Percentiles rank a stretch among this genome's conserved stretches.
phyloP scores from a whole-genome alignment of 805 yeast genomes.

The Wickerhamiella cacticola region DNA sequence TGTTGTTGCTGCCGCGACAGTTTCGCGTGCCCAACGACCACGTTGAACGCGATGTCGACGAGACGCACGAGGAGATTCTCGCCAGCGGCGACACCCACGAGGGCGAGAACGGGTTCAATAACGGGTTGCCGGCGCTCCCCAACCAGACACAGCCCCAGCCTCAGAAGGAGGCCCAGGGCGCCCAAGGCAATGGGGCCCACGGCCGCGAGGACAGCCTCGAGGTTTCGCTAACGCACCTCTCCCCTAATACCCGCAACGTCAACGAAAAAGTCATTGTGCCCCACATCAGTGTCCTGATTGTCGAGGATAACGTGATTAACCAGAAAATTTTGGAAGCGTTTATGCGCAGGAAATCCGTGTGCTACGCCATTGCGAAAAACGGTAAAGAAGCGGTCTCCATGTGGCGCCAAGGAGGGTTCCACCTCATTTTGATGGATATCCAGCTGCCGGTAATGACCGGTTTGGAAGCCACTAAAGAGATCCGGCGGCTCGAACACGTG shows the following conservation, averaged over 20 bases:
- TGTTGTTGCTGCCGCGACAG: conserved; percentile 19
- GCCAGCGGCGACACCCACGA: not conserved
- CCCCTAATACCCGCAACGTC: not conserved
- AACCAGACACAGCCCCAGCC: not conserved
- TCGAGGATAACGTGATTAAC: conserved; percentile 92
- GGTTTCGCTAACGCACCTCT: conserved; percentile 5
- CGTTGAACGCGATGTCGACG: not conserved
- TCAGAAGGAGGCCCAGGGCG: not conserved
- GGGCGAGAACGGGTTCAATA: not conserved
- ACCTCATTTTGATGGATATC: conserved; percentile 90
- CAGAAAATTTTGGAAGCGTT: conserved; percentile 85
- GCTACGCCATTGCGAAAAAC: conserved; percentile 75
- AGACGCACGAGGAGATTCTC: not conserved
- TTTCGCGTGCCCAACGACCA: not conserved
- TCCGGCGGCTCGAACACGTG: conserved; percentile 66
- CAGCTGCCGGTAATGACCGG: conserved; percentile 96
- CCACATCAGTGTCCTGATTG: conserved; percentile 79
- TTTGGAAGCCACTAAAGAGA: conserved; percentile 85
- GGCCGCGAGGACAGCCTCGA: not conserved
- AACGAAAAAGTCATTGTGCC: conserved; percentile 51
- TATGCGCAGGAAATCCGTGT: conserved; percentile 71
- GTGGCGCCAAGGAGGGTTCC: conserved; percentile 92
- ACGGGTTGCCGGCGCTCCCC: not conserved
- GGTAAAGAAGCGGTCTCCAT: conserved; percentile 92
- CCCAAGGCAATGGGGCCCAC: not conserved